These are phyloP conservation scores for Lumnitzera racemosa DNA, from an alignment of 345 rosid species.

Conservation along the genomic window DNA sequence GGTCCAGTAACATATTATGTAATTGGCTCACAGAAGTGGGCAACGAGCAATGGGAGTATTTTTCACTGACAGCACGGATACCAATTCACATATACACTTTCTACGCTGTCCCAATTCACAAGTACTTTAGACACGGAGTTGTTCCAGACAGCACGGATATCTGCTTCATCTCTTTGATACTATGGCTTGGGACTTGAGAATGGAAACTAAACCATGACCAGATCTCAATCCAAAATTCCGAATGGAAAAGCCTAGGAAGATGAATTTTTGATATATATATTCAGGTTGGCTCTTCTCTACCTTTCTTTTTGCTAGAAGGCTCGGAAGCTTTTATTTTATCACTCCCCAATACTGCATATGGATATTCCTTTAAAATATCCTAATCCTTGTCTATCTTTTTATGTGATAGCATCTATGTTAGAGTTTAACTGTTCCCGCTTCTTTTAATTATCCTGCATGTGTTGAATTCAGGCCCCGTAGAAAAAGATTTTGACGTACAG, in stretches of 20 bases:
- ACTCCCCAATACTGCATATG: neutral
- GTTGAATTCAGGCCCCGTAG: constrained; percentile 29
- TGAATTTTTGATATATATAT: constrained; percentile 46
- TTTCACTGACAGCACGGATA: constrained; percentile 27
- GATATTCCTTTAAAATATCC: neutral
- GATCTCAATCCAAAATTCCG: constrained; percentile 11
- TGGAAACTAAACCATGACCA: constrained; percentile 56
- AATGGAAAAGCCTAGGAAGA: constrained; percentile 38
- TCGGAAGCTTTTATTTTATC: neutral
- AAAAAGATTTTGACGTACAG: constrained; percentile 31
- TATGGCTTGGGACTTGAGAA: constrained; percentile 78
- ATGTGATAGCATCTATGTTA: neutral
- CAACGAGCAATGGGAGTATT: constrained; percentile 36
- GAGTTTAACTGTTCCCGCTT: neutral
- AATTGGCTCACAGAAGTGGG: constrained; percentile 31
- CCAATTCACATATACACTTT: constrained; percentile 20
- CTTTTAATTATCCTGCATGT: neutral
- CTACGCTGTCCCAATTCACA: constrained; percentile 25
- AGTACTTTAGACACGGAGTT: constrained; percentile 28
- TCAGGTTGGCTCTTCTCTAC: constrained; percentile 25
- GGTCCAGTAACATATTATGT: constrained; percentile 57
- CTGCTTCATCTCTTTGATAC: constrained; percentile 69
- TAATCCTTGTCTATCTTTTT: too few relatives aligned
- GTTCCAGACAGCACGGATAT: constrained; percentile 51
- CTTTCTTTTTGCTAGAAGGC: neutral